Evolutionary conservation across 139 green algal genomes (phyloP).

Genomic region (Chlorella sp.): DNA sequence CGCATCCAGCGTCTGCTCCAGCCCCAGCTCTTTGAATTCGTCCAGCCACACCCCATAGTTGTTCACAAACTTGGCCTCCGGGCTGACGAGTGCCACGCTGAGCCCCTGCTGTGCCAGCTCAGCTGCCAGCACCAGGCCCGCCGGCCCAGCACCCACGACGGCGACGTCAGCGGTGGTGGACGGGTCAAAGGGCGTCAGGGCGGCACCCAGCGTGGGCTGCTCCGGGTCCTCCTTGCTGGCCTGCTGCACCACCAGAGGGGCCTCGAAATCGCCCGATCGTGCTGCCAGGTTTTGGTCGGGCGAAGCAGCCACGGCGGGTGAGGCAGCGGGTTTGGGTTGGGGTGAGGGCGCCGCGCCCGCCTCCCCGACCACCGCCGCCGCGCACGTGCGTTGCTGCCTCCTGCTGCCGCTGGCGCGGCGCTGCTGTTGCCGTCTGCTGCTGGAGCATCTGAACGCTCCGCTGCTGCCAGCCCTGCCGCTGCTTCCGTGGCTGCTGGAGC

Average conservation of each 20-base stretch:
- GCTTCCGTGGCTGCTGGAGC: neutral
- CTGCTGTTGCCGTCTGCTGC: neutral
- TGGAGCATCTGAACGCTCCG: neutral
- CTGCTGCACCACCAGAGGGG: constrained; percentile 66
- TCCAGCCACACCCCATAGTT: constrained; percentile 99
- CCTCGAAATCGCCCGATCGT: constrained; percentile 71
- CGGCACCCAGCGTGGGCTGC: constrained; percentile 63
- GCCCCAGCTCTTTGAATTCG: constrained; percentile 94
- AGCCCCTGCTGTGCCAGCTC: constrained; percentile 85
- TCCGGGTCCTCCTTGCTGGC: constrained; percentile 72
- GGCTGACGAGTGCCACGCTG: constrained; percentile 75
- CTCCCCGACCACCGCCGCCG: constrained; percentile 1
- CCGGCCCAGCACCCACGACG: constrained; percentile 91
- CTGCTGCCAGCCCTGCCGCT: neutral
- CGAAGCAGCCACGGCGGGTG: neutral
- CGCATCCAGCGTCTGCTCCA: constrained; percentile 82
- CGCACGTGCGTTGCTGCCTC: neutral
- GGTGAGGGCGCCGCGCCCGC: neutral
- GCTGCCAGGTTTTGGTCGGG: constrained; percentile 62
- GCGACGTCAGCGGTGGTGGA: constrained; percentile 63
- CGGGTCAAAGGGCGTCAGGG: constrained; percentile 54
- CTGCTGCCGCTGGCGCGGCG: neutral
- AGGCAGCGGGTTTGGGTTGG: neutral
- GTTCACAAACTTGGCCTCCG: constrained; percentile 73
- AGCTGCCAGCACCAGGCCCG: constrained; percentile 88